phyloP scores from a whole-genome alignment of 2,329 filamentous ascomycete species.

The Ampelomyces quisqualis region DNA sequence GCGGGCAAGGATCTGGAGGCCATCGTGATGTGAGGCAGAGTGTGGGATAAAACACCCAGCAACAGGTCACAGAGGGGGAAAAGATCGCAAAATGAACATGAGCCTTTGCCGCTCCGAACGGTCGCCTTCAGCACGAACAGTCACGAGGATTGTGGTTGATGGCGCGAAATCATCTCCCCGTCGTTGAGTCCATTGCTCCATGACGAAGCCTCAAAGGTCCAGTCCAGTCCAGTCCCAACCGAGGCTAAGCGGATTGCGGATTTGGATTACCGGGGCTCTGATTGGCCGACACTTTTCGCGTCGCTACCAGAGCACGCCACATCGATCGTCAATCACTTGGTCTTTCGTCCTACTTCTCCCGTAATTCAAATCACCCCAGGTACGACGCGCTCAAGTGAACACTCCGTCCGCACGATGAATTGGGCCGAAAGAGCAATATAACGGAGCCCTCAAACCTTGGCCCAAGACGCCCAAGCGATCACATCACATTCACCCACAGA shows the following conservation, averaged over 20 bases:
- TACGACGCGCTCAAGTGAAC: no score
- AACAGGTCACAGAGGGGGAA: background rate
- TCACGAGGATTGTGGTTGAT: conserved; percentile 10
- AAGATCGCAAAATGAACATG: background rate
- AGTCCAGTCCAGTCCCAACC: no score
- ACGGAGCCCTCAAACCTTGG: no score
- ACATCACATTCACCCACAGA: no score
- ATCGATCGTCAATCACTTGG: no score
- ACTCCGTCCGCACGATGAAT: no score
- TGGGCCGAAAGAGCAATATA: no score
- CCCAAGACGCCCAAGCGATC: no score
- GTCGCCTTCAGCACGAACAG: background rate
- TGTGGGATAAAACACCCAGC: background rate
- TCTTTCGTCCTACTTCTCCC: no score
- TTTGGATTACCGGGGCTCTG: conserved; percentile 19
- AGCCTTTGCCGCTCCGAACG: background rate
- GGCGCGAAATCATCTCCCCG: conserved; percentile 12
- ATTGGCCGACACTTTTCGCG: conserved; percentile 18
- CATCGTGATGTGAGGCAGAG: conserved; percentile 28
- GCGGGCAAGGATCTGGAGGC: conserved; percentile 34
- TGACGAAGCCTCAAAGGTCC: conserved; percentile 29
- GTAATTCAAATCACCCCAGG: no score
- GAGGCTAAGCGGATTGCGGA: conserved; percentile 31
- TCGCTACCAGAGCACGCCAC: no score
- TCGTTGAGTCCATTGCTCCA: conserved; percentile 16